Evolutionary conservation across 169 alveolate genomes (phyloP).

Genomic region (Eimeria praecox): DNA sequence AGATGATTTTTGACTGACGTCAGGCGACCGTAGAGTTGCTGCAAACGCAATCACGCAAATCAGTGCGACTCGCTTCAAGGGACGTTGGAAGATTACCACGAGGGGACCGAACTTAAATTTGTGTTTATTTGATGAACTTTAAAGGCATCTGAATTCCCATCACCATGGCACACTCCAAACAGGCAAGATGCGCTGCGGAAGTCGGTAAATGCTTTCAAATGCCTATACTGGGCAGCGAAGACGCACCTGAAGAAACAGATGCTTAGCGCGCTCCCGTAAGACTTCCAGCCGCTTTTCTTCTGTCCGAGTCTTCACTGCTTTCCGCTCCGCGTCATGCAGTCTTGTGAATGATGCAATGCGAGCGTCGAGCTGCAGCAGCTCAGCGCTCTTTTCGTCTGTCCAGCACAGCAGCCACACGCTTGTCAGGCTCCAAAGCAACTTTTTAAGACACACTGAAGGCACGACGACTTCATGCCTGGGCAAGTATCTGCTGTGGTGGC

Average conservation of each 20-base stretch:
- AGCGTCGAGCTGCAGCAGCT: conserved; percentile 56
- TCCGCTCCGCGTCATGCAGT: conserved; percentile 63
- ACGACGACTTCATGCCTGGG: background rate
- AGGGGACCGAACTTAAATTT: background rate
- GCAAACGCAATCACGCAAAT: conserved; percentile 10
- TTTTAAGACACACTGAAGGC: background rate
- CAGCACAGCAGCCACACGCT: background rate
- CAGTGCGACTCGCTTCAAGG: too few species aligned
- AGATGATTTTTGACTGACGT: conserved; percentile 54
- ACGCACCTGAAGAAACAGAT: conserved; percentile 65
- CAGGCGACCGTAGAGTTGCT: conserved; percentile 73
- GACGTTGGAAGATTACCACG: too few species aligned
- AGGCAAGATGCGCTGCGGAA: too few species aligned
- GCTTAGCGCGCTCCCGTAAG: conserved; percentile 71
- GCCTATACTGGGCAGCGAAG: background rate
- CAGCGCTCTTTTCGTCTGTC: conserved; percentile 70
- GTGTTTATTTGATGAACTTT: background rate
- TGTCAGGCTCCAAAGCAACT: background rate
- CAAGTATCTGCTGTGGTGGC: background rate
- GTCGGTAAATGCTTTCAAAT: background rate
- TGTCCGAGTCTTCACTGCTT: conserved; percentile 66
- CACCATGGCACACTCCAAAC: background rate
- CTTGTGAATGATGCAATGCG: conserved; percentile 58
- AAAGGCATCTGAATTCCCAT: background rate
- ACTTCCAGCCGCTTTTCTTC: conserved; percentile 57